Base-by-base conservation (phyloP, 345 rosid species). In the Cochlearia excelsa region DNA sequence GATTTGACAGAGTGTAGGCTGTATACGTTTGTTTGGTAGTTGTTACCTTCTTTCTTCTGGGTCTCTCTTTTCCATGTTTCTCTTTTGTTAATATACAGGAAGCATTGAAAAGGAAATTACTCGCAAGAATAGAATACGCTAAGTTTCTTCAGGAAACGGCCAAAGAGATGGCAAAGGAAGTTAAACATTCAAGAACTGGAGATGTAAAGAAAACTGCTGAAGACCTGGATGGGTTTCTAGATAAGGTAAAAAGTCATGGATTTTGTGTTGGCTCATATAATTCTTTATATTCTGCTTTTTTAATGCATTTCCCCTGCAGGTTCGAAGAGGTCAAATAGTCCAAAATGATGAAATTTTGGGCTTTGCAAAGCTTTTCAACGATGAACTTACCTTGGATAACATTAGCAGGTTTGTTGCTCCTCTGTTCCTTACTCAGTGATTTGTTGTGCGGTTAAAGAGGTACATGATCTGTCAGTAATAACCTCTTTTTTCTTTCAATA, bases 101-200 rank as follows among this genome's bases (percentile, higher is more conserved):
- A 79, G 92, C 86, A 62, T 54, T 85, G 73, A 85, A 85, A 66
- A 81, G 91, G 61, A 82, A 69, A 70, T 59, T 85, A 58, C 67
- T 70, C 51, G 88, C 88, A 27, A 79, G 88, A 59, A 85, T 85
- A 54, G 92, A 82, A 63, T 85, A 85, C 26, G 92, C 92, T 57
- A 85, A 81, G 74, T 85, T 85, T 79, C 85, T 85, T 47, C 88
- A 85, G 71, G 95, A 89, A 38, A 89, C 95, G 1, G 97, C 81
- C 51, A 84, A 75, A 75, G 95, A 86, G 83, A 89, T 89, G 97
- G 95, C 97, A 33, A 89, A 81, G 63, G 97, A 89, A 77, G 84
- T 86, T 65, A 84, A 86, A 61, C 86, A 82, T 65, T 80, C 95
- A 3, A 77, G 83, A 66, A 81, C 82, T 71, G 97, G 95, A 49